Base-by-base conservation (phyloP, 345 rosid genomes). In the Eucalyptus victrix region DNA sequence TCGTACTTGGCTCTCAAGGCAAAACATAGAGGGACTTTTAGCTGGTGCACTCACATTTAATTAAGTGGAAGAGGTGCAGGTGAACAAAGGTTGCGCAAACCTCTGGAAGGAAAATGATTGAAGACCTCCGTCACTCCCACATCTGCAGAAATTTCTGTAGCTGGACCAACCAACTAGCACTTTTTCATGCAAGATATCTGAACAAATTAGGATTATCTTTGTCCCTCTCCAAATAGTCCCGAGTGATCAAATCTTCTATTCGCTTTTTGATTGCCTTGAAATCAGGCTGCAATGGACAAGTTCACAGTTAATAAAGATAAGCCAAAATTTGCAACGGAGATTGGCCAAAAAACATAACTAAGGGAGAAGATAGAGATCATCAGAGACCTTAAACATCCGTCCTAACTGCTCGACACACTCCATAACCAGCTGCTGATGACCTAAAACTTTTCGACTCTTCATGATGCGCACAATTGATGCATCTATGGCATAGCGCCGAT, bases 391-490 rank as follows among this genome's bases (percentile, higher is more conserved):
- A 91, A 96, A 96, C 96, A 93, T 94, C 88, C 94, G 95, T 37
- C 94, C 92, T 90, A 96, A 90, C 88, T 95, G 97, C 93, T 95
- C 97, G 8, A 96, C 95, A 88, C 96, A 95, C 90, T 94, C 95
- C 88, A 81, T 23, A 47, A 95, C 96, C 90, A 96, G 87, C 37
- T 92, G 94, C 65, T 94, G 97, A 88, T 96, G 94, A 30, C 94
- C 93, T 89, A 94, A 90, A 80, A 94, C 93, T 90, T 96, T 96
- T 72, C 96, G 86, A 85, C 97, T 94, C 93, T 96, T 96, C 98
- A 96, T 96, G 89, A 95, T 95, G 88, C 98, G 95, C 24, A 95
- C 98, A 87, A 96, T 94, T 3, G 97, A 93, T 44, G 98, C 98
- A 90, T 96, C 98, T 88, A 96, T 94, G 8, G 96, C 97, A 93